Conservation (phyloP, 345 rosid species). For the Dimocarpus longan region DNA sequence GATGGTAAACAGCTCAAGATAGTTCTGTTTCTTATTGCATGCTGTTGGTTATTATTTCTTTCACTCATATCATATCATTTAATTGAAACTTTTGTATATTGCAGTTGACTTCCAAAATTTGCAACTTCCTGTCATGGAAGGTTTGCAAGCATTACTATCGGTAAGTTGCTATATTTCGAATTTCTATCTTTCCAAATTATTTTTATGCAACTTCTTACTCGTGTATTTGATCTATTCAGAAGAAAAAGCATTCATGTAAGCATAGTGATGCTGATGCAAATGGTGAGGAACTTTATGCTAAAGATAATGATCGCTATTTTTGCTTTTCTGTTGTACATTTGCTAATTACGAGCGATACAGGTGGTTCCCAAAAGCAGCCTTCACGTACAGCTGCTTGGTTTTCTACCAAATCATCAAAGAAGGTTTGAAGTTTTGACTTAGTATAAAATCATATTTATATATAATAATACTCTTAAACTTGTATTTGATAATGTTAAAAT, state of each 20-base stretch:
- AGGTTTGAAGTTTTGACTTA: conserved; percentile 51
- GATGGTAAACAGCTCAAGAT: conserved; percentile 36
- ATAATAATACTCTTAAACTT: background rate
- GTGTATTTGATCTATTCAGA: conserved; percentile 38
- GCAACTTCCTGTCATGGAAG: conserved; percentile 77
- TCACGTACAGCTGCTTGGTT: conserved; percentile 75
- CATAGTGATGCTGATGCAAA: conserved; percentile 46
- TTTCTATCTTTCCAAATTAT: background rate
- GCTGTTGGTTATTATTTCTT: background rate
- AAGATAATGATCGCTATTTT: conserved; percentile 12
- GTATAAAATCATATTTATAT: background rate
- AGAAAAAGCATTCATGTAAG: conserved; percentile 57
- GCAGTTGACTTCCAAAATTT: conserved; percentile 67
- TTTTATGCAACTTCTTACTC: background rate
- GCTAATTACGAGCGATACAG: conserved; percentile 40
- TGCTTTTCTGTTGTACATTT: conserved; percentile 14
- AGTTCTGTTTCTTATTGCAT: background rate
- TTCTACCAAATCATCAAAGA: conserved; percentile 78
- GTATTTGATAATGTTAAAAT: background rate
- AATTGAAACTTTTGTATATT: conserved; percentile 9
- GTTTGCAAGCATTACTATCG: conserved; percentile 54
- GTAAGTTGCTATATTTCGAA: conserved; percentile 38
- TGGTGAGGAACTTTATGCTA: conserved; percentile 44
- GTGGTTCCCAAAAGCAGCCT: conserved; percentile 45
- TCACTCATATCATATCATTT: background rate